A percentile compares a stretch with the other conserved stretches of the same genome.
Conservation (phyloP, 768 basidiomycete genomes). For the Lyophyllum decastes region DNA sequence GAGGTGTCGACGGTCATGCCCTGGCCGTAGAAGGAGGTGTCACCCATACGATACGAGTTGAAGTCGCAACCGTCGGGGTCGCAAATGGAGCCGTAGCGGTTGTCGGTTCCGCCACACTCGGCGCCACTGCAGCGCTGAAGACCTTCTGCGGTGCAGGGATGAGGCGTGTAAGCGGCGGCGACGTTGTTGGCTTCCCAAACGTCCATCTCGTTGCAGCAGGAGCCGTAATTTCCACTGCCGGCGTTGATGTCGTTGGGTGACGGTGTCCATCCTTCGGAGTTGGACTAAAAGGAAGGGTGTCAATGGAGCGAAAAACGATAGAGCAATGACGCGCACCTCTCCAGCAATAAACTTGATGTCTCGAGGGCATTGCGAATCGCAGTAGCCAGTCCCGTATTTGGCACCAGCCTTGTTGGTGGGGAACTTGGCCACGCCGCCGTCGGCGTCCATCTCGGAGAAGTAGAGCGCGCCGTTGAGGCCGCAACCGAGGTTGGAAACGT, state of each 20-base stretch:
- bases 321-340: slow-evolving; percentile 31
- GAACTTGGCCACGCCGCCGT: slow-evolving; percentile 49
- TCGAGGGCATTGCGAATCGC: slow-evolving; percentile 63
- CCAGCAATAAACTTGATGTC: slow-evolving; percentile 68
- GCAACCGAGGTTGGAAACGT: slow-evolving; percentile 37
- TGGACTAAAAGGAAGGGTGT: slow-evolving; percentile 34
- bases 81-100: slow-evolving; percentile 47
- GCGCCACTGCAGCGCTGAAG: slow-evolving; percentile 43
- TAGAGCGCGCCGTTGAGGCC: slow-evolving; percentile 42
- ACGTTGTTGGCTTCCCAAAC: slow-evolving; percentile 59
- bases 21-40: slow-evolving; percentile 44
- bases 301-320: background rate
- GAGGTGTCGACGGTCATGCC: slow-evolving; percentile 52
- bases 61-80: slow-evolving; percentile 62
- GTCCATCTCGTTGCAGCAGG: slow-evolving; percentile 62
- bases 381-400: slow-evolving; percentile 40
- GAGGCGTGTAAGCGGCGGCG: slow-evolving; percentile 52
- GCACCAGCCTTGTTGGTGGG: slow-evolving; percentile 57
- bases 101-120: slow-evolving; percentile 32
- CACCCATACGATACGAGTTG: slow-evolving; percentile 61
- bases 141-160: slow-evolving; percentile 43
- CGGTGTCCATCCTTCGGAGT: slow-evolving; percentile 42
- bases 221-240: slow-evolving; percentile 44
- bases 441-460: slow-evolving; percentile 49
- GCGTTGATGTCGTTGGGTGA: slow-evolving; percentile 42